Base-by-base conservation (phyloP, 2,329 filamentous ascomycete genomes). In the Pseudogymnoascus destructans region DNA sequence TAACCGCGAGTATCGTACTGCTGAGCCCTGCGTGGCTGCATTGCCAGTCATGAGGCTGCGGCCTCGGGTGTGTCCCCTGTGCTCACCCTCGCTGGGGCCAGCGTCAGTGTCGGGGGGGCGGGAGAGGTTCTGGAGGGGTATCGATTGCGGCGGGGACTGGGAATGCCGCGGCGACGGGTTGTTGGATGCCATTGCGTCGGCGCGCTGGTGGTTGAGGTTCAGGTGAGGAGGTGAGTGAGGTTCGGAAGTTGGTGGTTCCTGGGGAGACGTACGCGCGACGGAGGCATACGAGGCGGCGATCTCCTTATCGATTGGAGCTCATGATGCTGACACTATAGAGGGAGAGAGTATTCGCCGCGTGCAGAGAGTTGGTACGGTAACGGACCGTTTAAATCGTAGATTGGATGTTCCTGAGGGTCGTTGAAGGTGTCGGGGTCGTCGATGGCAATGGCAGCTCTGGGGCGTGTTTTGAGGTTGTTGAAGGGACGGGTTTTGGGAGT, bases 71-170 rank as follows among this genome's bases (percentile, higher is more conserved):
- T 66, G 64, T 40, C 65, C 61, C 32, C 60, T 61, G 17, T 56
- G 30, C 10, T 35, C 30, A 21, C 30, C 35, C 35, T 56, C 54
- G 30, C 30, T 56, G 21, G 30, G 17, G 30, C 54, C 59, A 54
- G 63, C 66, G 62, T 66, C 63, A 11, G 64, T 64, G 61, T 68
- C 67, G n/a, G 68, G 66, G 55, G 68, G 67, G 10, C 65, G 70
- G 63, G 65, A 60, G 23, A 87, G 74, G 65, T 85, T 80, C 70
- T 84, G 84, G 60, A 92, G 75, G 60, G 86, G 86, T 72, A 93
- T 91, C 62, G 85, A 84, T 66, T 79, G 79, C 60, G 76, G 73
- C 59, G 71, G 69, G 49, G 73, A 71, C 25, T 77, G 74, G 62
- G 73, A 71, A 63, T 74, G 72, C 61, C 62, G 57, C 32, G 62